Evolutionary conservation across 2,329 filamentous ascomycete genomes (phyloP), one percentile per base, ranked within the genome.

Genomic region (Pestalotiopsis sp.): DNA sequence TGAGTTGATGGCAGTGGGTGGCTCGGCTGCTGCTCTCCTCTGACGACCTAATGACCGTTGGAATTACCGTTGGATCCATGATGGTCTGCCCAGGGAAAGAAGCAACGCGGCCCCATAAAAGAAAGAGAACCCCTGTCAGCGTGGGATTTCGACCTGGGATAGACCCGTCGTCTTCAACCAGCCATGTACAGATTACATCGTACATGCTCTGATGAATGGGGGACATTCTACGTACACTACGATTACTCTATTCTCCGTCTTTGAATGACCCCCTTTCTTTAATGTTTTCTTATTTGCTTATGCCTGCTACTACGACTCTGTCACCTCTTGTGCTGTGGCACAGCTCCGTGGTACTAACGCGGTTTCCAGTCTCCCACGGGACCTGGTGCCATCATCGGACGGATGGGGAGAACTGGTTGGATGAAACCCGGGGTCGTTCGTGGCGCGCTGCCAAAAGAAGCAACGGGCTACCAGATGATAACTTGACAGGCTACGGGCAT

Each of bases 341-440:
- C 62, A 68, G 59, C 20, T 49, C 52, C 20, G 57, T 59, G 20
- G 57, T 59, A 59, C 57, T 27, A 27, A 64, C 52, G 62, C 67
- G 27, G 65, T 66, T 63, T 67, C 66, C 68, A 71, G 70, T 23
- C 61, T 64, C 65, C 65, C 68, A 31, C 45, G 45, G 45, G 68
- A 58, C 67, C 66, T 56, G 61, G 70, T 65, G 67, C 45, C 52
- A 67, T 67, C 23, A 63, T 69, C 68, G 61, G 68, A 69, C 56
- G 61, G 56, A 69, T 62, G 9, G 20, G 41, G 56, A 41, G 20
- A 27, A 57, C 56, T 67, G 68, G 61, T 69, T 69, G 68, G 68
- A 31, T 65, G 23, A 65, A 65, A 52, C 65, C 65, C 68, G 68
- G 49, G 57, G 59, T 27, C 31, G 12, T 61, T 31, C 27, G 59